Evolutionary conservation across 2,329 filamentous ascomycete species (phyloP), one percentile per base, ranked within the genome.

Genomic region (Diplodia scrobiculata): DNA sequence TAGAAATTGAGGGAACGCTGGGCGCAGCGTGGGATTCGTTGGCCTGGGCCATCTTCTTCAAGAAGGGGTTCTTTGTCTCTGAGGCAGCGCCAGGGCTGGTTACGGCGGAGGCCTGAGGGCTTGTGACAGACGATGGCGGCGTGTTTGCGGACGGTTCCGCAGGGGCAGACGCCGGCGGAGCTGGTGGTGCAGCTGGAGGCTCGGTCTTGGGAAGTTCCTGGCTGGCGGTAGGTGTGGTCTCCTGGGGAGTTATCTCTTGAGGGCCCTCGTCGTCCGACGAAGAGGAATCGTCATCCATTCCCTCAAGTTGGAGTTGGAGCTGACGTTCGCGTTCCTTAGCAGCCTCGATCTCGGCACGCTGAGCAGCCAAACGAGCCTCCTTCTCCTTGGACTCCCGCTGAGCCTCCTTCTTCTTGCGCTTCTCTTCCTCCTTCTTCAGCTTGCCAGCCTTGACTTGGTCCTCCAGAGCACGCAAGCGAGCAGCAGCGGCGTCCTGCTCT

Each of bases 401-500:
- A 10, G 92, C 92, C 25, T 92, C 94, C 80, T 97, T 93, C 82
- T 92, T 95, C 72, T 86, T 89, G 69, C 89, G 91, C 83, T 96
- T 97, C 80, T 97, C 95, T 77, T 99, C 95, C 71, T 96, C 91
- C 79, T 97, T 98, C 83, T 92, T 94, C 63, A 98, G 81, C 81
- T 98, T 99, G 73, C 93, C 92, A 75, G 93, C 91, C 69, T 89
- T 89, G 63, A 98, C 92, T 78, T 97, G 92, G 76, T 98, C 92
- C 78, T 99, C 93, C 9, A 99, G 86, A 17, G 92, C 92, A 75
- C 88, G 91, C 27, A 98, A 84, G 60, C 93, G 91, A 69, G 91
- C 90, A 71, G 90, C 87, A 48, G 93, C 88, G 63, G 90, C 92
- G 72, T 92, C 87, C 64, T 89, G 89, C 78, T 97, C 92, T 70